These are phyloP conservation scores for Marsdenia floribunda DNA, from an alignment of 257 asterid genomes.

Conservation along the genomic window DNA sequence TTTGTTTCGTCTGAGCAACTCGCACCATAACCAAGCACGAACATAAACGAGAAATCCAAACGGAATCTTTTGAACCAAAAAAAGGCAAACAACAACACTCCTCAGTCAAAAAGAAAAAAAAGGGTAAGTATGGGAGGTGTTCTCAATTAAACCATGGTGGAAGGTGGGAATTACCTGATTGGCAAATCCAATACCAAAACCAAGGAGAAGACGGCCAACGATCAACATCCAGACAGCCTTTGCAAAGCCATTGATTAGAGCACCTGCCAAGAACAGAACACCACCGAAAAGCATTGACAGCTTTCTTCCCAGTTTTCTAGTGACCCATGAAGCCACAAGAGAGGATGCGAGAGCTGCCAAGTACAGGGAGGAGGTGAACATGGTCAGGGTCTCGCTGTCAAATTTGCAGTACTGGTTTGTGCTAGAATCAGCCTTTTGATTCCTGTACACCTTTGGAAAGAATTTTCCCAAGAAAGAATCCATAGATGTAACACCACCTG, in stretches of 20 bases:
- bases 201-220: conserved; percentile 73
- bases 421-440: conserved; percentile 38
- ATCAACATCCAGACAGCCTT: conserved; percentile 59
- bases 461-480: conserved; percentile 61
- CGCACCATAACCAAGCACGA: background rate
- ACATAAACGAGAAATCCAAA: conserved; percentile 11
- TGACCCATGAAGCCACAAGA: conserved; percentile 57
- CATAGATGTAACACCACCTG: conserved; percentile 93
- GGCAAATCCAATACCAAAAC: conserved; percentile 86
- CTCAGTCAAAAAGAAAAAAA: background rate
- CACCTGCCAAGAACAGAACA: conserved; percentile 62
- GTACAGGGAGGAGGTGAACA: conserved; percentile 82
- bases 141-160: too few species aligned
- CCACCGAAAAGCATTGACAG: conserved; percentile 80
- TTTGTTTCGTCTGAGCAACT: conserved; percentile 1
- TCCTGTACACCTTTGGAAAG: conserved; percentile 53
- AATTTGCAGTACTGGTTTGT: conserved; percentile 81
- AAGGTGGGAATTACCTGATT: conserved; percentile 49
- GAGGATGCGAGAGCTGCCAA: conserved; percentile 76
- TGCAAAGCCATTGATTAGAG: conserved; percentile 68
- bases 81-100: background rate
- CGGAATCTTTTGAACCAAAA: conserved; percentile 13
- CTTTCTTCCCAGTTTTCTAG: conserved; percentile 60
- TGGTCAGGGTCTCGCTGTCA: conserved; percentile 57
- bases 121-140: too few species aligned